A percentile compares a stretch with the other conserved stretches of the same genome.
Conservation (phyloP, 345 rosid species). For the Garcia nutans region DNA sequence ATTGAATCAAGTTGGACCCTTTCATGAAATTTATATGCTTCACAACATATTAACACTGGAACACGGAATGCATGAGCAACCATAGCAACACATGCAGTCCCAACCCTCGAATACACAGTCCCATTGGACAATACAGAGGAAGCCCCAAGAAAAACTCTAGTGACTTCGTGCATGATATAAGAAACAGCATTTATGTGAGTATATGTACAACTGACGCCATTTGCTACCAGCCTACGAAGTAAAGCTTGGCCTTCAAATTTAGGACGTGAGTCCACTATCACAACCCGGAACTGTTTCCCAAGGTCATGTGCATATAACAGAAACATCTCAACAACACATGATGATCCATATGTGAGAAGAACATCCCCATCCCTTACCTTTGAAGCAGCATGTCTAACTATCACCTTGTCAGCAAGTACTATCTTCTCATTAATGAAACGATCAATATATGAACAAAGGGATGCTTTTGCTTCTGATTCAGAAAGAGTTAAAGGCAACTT, state of each 20-base stretch:
- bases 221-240: slow-evolving; percentile 81
- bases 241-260: slow-evolving; percentile 84
- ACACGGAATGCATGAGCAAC: slow-evolving; percentile 83
- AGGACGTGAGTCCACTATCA: slow-evolving; percentile 88
- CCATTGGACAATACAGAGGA: slow-evolving; percentile 90
- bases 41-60: slow-evolving; percentile 91
- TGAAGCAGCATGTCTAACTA: slow-evolving; percentile 77
- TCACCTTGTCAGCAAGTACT: slow-evolving; percentile 64
- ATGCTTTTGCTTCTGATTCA: slow-evolving; percentile 77
- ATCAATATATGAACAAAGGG: slow-evolving; percentile 71
- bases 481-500: slow-evolving; percentile 61
- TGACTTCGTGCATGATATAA: slow-evolving; percentile 91
- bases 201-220: slow-evolving; percentile 81
- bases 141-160: slow-evolving; percentile 88
- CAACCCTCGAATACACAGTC: slow-evolving; percentile 91
- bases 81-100: slow-evolving; percentile 97
- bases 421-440: slow-evolving; percentile 82
- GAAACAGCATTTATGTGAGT: slow-evolving; percentile 87
- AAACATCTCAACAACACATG: slow-evolving; percentile 87
- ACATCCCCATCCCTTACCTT: slow-evolving; percentile 90
- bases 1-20: slow-evolving; percentile 96
- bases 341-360: slow-evolving; percentile 83
- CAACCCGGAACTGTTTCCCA: slow-evolving; percentile 70
- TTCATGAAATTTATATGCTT: slow-evolving; percentile 93
- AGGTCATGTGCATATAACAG: slow-evolving; percentile 79